phyloP scores from a whole-genome alignment of 148 eudicot species.

The Amaranthus cruentus region DNA sequence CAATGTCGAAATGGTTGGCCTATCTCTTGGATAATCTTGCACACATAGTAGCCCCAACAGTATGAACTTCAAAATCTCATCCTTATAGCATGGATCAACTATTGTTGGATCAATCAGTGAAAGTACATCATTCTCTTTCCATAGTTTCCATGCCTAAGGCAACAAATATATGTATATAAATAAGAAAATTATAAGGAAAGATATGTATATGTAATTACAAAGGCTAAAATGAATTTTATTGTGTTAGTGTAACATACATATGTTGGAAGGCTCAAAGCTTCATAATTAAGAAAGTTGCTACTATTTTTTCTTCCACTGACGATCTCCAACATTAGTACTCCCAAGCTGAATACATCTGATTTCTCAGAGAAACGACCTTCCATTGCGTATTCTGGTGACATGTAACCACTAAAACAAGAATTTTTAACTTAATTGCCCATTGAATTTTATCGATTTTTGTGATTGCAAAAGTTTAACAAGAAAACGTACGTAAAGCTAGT shows the following conservation, averaged over 20 bases:
- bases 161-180: neutral
- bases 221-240: no score
- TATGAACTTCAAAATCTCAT: conserved; percentile 37
- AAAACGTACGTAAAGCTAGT: no score
- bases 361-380: conserved; percentile 43
- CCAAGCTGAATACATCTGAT: conserved; percentile 46
- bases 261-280: conserved; percentile 20
- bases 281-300: conserved; percentile 20
- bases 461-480: no score
- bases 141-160: conserved; percentile 57
- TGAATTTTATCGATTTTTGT: no score
- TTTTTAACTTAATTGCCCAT: no score
- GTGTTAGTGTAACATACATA: conserved; percentile 26
- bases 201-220: no score
- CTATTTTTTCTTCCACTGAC: conserved; percentile 35
- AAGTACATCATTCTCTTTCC: conserved; percentile 34
- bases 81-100: neutral
- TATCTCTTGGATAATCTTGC: conserved; percentile 43
- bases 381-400: conserved; percentile 53
- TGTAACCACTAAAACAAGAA: conserved; percentile 28
- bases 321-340: conserved; percentile 40
- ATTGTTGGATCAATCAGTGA: conserved; percentile 30
- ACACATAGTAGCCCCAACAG: conserved; percentile 52
- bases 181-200: neutral
- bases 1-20: conserved; percentile 42